A percentile compares a stretch with the other conserved stretches of the same genome.
These are phyloP conservation scores for Paspalum vaginatum DNA, from an alignment of 176 grass and related monocot species.

Conservation along the genomic window DNA sequence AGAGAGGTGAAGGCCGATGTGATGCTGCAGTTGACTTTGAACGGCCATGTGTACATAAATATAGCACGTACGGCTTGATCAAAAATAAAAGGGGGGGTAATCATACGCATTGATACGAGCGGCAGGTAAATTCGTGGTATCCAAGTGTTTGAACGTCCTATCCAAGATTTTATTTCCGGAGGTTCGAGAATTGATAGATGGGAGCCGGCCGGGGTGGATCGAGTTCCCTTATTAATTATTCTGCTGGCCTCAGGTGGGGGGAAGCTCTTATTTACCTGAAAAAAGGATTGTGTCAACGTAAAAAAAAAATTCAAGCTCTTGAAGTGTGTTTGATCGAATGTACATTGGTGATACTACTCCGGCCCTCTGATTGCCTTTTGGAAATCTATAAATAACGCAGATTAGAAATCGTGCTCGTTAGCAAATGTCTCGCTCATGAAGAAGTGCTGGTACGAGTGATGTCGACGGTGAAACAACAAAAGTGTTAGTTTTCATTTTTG, in stretches of 20 bases:
- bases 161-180: conserved; percentile 24
- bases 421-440: neutral
- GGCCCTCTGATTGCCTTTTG: neutral
- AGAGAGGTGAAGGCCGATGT: neutral
- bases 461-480: neutral
- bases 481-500: neutral
- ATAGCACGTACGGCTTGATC: conserved; percentile 1
- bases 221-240: neutral
- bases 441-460: neutral
- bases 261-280: conserved; percentile 21
- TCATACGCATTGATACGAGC: conserved; percentile 26
- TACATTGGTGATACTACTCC: neutral
- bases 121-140: conserved; percentile 7
- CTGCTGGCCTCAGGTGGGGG: neutral
- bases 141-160: conserved; percentile 20
- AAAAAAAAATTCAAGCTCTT: too few species aligned
- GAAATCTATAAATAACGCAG: neutral
- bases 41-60: too few species aligned
- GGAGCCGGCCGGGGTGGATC: neutral
- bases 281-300: neutral
- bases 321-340: too few species aligned
- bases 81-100: neutral
- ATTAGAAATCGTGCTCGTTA: neutral
- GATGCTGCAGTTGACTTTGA: conserved; percentile 45
- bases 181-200: neutral